Evolutionary conservation across 257 asterid genomes (phyloP).

Genomic region (Jasminum sambac): DNA sequence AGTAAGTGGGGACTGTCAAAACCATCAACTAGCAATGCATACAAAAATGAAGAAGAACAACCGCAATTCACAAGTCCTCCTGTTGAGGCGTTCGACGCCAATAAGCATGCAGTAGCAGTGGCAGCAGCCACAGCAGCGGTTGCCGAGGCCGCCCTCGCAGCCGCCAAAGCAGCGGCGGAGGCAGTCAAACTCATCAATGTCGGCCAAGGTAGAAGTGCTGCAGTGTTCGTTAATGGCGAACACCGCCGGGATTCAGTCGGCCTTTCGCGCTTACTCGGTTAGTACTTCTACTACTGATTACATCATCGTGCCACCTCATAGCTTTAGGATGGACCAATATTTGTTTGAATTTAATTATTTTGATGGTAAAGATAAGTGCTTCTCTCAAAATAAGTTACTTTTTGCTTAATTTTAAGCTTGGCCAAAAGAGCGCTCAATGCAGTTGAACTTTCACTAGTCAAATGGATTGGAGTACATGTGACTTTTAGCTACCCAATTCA

Average conservation of each 20-base stretch:
- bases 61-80: slow-evolving; percentile 41
- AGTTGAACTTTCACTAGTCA: slow-evolving; percentile 16
- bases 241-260: slow-evolving; percentile 79
- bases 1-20: slow-evolving; percentile 28
- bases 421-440: slow-evolving; percentile 50
- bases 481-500: too few species aligned
- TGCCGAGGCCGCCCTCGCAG: slow-evolving; percentile 97
- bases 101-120: slow-evolving; percentile 93
- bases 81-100: slow-evolving; percentile 62
- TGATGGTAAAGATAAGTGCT: not conserved
- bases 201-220: slow-evolving; percentile 38
- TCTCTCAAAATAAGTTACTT: not conserved
- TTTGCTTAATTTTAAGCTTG: slow-evolving; percentile 9
- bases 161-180: slow-evolving; percentile 95
- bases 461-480: too few species aligned
- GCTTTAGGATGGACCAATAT: not conserved
- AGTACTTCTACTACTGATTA: slow-evolving; percentile 18
- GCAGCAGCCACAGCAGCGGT: slow-evolving; percentile 98
- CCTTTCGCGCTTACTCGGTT: slow-evolving; percentile 93
- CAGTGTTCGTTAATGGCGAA: slow-evolving; percentile 28
- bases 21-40: not conserved
- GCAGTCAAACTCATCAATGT: slow-evolving; percentile 77
- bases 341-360: not conserved
- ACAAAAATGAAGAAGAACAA: slow-evolving; percentile 22
- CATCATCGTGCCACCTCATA: not conserved